Evolutionary conservation across 2,329 filamentous ascomycete species (phyloP).

Genomic region (Colletotrichum melonis): DNA sequence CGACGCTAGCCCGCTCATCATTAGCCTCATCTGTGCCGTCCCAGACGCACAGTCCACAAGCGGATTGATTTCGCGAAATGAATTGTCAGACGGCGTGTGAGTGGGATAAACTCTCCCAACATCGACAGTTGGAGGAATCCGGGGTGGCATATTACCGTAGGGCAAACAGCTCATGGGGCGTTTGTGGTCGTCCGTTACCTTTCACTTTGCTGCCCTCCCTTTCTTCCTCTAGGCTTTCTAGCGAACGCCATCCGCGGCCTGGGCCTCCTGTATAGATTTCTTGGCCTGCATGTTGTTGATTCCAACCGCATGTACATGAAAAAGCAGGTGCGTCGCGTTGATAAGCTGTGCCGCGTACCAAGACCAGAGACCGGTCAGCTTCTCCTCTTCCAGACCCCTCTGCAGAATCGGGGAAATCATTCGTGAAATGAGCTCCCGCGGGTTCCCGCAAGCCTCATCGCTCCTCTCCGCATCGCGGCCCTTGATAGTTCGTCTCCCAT

Average conservation of each 20-base stretch:
- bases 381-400: neutral
- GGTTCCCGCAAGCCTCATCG: conserved; percentile 6
- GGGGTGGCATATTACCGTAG: neutral
- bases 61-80: conserved; percentile 5
- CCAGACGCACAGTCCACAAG: neutral
- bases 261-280: conserved; percentile 20
- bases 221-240: neutral
- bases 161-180: conserved; percentile 1
- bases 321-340: neutral
- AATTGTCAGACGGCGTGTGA: conserved; percentile 4
- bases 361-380: neutral
- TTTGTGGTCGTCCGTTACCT: neutral
- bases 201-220: neutral
- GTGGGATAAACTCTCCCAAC: neutral
- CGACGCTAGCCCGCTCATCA: conserved; percentile 18
- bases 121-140: neutral
- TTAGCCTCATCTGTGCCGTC: conserved; percentile 3
- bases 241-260: conserved; percentile 26
- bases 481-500: neutral
- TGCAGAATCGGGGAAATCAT: conserved; percentile 10
- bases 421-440: conserved; percentile 21
- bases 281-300: conserved; percentile 23
- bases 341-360: conserved; percentile 1
- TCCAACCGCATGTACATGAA: conserved; percentile 18
- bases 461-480: conserved; percentile 9